Evolutionary conservation across 2,329 filamentous ascomycete species (phyloP).

Genomic region (Ramularia collo-cygni): DNA sequence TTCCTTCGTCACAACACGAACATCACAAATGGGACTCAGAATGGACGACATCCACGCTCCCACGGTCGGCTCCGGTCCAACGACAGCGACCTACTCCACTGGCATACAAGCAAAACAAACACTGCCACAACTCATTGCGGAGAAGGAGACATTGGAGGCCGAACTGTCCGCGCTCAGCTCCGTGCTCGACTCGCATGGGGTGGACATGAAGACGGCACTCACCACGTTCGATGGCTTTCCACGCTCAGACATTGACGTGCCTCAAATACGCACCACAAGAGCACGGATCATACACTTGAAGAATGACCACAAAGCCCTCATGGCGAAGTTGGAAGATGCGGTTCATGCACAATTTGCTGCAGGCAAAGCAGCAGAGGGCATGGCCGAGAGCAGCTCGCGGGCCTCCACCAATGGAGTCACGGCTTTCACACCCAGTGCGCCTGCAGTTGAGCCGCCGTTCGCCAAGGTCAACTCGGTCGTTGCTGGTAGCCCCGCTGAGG

Average conservation of each 20-base stretch:
- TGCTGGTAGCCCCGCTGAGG: conserved; percentile 68
- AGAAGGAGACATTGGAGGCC: conserved; percentile 77
- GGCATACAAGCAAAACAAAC: conserved; percentile 52
- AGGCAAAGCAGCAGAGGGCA: conserved; percentile 18
- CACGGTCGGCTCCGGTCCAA: conserved; percentile 72
- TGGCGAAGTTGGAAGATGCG: conserved; percentile 73
- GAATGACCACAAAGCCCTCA: conserved; percentile 89
- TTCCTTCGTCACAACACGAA: too few species aligned
- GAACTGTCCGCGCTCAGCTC: conserved; percentile 78
- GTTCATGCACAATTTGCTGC: conserved; percentile 82
- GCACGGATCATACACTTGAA: conserved; percentile 80
- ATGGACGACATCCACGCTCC: conserved; percentile 65
- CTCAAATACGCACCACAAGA: conserved; percentile 91
- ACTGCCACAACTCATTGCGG: conserved; percentile 70
- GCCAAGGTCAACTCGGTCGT: conserved; percentile 85
- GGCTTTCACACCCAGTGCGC: conserved; percentile 14
- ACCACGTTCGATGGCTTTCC: conserved; percentile 88
- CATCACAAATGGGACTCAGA: conserved; percentile 42
- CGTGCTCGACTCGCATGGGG: conserved; percentile 90
- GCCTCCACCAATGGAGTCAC: background rate
- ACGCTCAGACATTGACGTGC: conserved; percentile 85
- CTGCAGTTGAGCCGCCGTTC: conserved; percentile 58
- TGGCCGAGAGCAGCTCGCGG: conserved; percentile 1
- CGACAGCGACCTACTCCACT: conserved; percentile 33
- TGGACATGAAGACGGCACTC: conserved; percentile 84